Conservation (phyloP, 2,329 filamentous ascomycete genomes). For the Diplodia mutila region DNA sequence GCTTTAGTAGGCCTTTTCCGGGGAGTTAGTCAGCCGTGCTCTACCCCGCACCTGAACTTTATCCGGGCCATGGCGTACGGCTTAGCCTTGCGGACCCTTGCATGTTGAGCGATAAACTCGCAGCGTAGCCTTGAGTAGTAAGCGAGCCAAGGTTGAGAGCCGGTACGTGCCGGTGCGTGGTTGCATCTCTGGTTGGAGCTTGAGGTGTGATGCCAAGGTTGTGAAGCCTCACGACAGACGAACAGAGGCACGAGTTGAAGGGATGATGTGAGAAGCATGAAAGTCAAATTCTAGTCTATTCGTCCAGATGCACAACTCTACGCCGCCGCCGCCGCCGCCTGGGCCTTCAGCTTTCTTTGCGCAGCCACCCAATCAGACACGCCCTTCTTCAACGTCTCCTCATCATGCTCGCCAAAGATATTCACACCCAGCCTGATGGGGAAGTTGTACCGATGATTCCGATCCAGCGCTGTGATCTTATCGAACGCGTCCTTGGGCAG, state of each 20-base stretch:
- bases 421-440: conserved; percentile 26
- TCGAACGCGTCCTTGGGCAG: conserved; percentile 36
- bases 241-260: not conserved
- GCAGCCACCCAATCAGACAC: conserved; percentile 43
- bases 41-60: conserved; percentile 5
- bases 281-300: not conserved
- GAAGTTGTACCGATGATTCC: conserved; percentile 38
- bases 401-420: conserved; percentile 24
- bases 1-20: conserved; percentile 15
- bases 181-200: not conserved
- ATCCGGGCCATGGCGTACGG: not conserved
- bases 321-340: conserved; percentile 8
- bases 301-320: not conserved
- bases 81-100: not conserved
- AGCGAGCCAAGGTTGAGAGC: not conserved
- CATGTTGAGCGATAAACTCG: not conserved
- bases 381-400: conserved; percentile 32
- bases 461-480: conserved; percentile 42
- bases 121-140: not conserved
- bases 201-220: not conserved
- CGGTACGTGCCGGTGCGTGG: conserved; percentile 1
- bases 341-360: conserved; percentile 33
- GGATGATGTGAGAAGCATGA: not conserved
- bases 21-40: not conserved
- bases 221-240: not conserved